Conservation (phyloP, 768 basidiomycete species). For the Suillus sp. region DNA sequence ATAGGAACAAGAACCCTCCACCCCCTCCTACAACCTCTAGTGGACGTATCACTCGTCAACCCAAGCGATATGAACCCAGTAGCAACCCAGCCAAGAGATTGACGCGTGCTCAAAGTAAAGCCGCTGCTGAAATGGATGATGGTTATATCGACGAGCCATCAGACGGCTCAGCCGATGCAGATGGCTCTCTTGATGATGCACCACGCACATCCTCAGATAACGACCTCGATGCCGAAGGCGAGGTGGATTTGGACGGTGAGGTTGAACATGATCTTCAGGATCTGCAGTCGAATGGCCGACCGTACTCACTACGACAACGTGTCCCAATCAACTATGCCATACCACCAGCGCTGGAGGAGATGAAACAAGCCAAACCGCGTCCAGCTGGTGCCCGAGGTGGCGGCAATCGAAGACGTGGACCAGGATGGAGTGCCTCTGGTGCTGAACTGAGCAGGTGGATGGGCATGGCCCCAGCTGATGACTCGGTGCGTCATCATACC, state of each 20-base stretch:
- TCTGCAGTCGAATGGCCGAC: constrained; percentile 34
- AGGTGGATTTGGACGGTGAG: constrained; percentile 42
- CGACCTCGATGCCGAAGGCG: constrained; percentile 39
- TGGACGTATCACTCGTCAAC: constrained; percentile 30
- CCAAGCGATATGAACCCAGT: constrained; percentile 15
- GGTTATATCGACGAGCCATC: constrained; percentile 53
- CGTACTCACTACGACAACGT: constrained; percentile 67
- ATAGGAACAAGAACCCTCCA: constrained; percentile 36
- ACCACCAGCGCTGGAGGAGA: constrained; percentile 78
- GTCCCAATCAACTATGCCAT: constrained; percentile 77
- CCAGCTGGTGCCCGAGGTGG: constrained; percentile 40
- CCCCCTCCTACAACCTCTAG: constrained; percentile 22
- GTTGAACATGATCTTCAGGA: constrained; percentile 44
- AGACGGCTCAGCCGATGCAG: constrained; percentile 52
- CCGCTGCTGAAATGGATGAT: constrained; percentile 47
- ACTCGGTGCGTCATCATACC: constrained; percentile 55
- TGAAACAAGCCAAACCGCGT: constrained; percentile 43
- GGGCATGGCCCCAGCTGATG: constrained; percentile 67
- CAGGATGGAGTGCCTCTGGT: constrained; percentile 80
- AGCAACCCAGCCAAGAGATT: constrained; percentile 15
- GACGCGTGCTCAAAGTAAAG: constrained; percentile 29
- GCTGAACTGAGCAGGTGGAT: constrained; percentile 79
- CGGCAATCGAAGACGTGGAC: constrained; percentile 45
- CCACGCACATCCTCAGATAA: constrained; percentile 43
- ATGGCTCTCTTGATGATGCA: constrained; percentile 61